Conservation (phyloP, 805 yeast species). For the Zygosaccharomyces rouxii region DNA sequence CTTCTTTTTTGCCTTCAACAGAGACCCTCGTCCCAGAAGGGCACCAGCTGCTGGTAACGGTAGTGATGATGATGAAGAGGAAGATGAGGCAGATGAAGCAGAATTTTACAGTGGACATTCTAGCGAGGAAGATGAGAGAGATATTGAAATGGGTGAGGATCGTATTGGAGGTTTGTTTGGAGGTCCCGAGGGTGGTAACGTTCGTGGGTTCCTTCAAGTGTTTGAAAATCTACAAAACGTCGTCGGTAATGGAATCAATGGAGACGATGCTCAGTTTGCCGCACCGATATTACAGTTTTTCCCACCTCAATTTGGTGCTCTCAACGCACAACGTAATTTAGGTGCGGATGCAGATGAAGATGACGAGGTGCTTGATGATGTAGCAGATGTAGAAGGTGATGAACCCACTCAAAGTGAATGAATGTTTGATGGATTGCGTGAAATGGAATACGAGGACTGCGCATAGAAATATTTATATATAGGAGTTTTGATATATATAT, state of each 20-base stretch:
- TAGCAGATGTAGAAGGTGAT: conserved; percentile 1
- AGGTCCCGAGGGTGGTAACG: conserved; percentile 19
- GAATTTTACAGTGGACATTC: conserved; percentile 16
- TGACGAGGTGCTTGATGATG: conserved; percentile 14
- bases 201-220: conserved; percentile 26
- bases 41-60: conserved; percentile 20
- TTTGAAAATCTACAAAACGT: conserved; percentile 26
- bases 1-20: conserved; percentile 25
- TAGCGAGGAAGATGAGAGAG: conserved; percentile 22
- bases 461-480: neutral
- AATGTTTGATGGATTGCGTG: conserved; percentile 5
- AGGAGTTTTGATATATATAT: neutral
- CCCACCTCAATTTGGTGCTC: conserved; percentile 22
- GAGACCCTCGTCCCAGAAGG: conserved; percentile 25
- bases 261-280: conserved; percentile 17
- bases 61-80: conserved; percentile 23
- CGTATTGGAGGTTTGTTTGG: conserved; percentile 14
- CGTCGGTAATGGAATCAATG: conserved; percentile 20
- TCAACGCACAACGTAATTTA: conserved; percentile 13
- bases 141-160: conserved; percentile 17
- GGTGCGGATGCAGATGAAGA: conserved; percentile 25
- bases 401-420: conserved; percentile 4
- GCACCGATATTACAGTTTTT: conserved; percentile 23
- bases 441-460: conserved; percentile 9
- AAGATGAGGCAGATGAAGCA: conserved; percentile 22